Conservation (phyloP, 2,329 filamentous ascomycete genomes). For the Xylariaceae sp. region DNA sequence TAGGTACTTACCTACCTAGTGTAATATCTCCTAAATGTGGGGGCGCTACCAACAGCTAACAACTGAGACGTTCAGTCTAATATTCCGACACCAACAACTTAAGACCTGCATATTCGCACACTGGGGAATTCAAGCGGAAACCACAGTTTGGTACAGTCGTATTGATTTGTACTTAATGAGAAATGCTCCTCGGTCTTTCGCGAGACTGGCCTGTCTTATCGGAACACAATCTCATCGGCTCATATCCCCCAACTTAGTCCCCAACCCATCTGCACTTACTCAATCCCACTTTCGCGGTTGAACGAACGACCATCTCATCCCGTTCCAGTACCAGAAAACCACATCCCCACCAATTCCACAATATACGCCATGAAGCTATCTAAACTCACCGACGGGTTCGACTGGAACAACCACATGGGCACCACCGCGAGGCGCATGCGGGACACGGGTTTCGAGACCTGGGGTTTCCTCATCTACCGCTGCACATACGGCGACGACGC, state of each 20-base stretch:
- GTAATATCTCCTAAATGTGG: too few relatives aligned
- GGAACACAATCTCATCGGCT: background rate
- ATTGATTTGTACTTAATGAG: too few relatives aligned
- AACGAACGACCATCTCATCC: background rate
- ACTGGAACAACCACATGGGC: background rate
- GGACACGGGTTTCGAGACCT: slow-evolving; percentile 3
- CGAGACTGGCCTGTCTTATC: background rate
- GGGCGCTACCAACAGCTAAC: too few relatives aligned
- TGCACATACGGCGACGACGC: slow-evolving; percentile 14
- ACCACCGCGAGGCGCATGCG: background rate
- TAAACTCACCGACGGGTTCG: slow-evolving; percentile 2
- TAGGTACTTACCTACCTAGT: too few relatives aligned
- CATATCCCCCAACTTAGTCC: background rate
- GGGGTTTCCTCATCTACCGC: slow-evolving; percentile 12
- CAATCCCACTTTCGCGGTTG: background rate
- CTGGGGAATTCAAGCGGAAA: too few relatives aligned
- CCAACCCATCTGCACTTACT: background rate
- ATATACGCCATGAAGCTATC: slow-evolving; percentile 8
- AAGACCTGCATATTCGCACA: too few relatives aligned
- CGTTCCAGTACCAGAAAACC: background rate
- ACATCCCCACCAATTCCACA: too few relatives aligned
- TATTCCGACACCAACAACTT: too few relatives aligned
- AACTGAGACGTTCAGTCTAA: too few relatives aligned
- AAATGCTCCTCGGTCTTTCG: background rate
- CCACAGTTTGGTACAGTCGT: too few relatives aligned